phyloP scores from a whole-genome alignment of 345 rosid species.

The Nephelium lappaceum region DNA sequence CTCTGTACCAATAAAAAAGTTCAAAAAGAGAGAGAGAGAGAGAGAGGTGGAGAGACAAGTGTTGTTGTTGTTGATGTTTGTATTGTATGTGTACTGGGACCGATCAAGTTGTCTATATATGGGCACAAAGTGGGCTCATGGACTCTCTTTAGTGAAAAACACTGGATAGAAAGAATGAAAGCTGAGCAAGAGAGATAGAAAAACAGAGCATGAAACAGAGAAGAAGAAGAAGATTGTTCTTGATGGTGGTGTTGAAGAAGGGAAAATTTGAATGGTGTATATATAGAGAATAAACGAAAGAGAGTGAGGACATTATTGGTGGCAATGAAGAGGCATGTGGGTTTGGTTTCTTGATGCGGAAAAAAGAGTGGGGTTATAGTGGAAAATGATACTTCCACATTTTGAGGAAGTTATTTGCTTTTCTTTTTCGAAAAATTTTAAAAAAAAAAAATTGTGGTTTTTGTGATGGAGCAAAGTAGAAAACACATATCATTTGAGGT shows the following conservation, averaged over 20 bases:
- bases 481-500: not conserved
- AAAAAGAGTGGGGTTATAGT: not conserved
- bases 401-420: not conserved
- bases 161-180: constrained; percentile 6
- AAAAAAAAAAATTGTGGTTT: not conserved
- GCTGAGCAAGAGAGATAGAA: not conserved
- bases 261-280: not conserved
- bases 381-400: not conserved
- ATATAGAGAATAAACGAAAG: not conserved
- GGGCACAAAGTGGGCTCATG: constrained; percentile 46
- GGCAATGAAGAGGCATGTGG: not conserved
- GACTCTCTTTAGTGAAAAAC: constrained; percentile 32
- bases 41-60: not conserved
- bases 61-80: not conserved
- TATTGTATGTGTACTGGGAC: constrained; percentile 10
- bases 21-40: not conserved
- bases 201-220: not conserved
- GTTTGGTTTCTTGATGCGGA: not conserved
- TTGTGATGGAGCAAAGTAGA: not conserved
- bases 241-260: not conserved
- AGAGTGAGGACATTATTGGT: not conserved
- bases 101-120: constrained; percentile 14
- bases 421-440: not conserved
- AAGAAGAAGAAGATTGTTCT: not conserved
- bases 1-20: constrained; percentile 15